Percentiles rank a stretch among this genome's conserved stretches.
Evolutionary conservation across 495 filamentous ascomycete genomes (phyloP).

Genomic region (Podospora bellae-mahoneyi): DNA sequence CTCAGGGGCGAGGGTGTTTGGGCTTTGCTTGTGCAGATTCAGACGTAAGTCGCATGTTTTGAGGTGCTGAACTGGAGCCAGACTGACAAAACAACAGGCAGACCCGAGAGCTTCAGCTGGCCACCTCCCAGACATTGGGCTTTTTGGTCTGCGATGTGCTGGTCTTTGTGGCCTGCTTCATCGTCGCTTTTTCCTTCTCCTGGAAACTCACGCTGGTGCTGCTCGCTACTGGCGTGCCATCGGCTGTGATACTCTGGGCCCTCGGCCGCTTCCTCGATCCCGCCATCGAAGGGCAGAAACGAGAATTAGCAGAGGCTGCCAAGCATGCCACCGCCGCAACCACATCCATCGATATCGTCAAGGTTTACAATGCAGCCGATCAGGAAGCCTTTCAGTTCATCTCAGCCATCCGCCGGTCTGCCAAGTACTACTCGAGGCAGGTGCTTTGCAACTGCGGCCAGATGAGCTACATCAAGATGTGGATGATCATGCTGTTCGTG

Average conservation of each 20-base stretch:
- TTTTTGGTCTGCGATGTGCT: constrained; percentile 60
- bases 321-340: constrained; percentile 69
- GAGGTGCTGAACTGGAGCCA: not conserved
- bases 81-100: constrained; percentile 51
- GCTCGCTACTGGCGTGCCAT: constrained; percentile 68
- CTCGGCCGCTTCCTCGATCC: constrained; percentile 60
- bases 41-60: constrained; percentile 57
- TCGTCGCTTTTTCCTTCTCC: constrained; percentile 69
- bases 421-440: constrained; percentile 62
- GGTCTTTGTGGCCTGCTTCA: constrained; percentile 59
- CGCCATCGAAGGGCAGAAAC: constrained; percentile 66
- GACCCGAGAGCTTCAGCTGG: constrained; percentile 75
- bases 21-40: constrained; percentile 64
- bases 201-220: constrained; percentile 87
- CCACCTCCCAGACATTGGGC: constrained; percentile 74
- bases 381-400: constrained; percentile 66
- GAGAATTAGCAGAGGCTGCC: constrained; percentile 64
- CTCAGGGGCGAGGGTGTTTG: constrained; percentile 64
- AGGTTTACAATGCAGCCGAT: constrained; percentile 75
- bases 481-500: constrained; percentile 78
- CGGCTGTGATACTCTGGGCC: constrained; percentile 54
- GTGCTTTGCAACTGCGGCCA: constrained; percentile 65
- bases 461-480: constrained; percentile 66
- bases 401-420: constrained; percentile 55
- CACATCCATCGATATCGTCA: constrained; percentile 77